Conservation (phyloP, 805 yeast genomes). For the Candida vaughaniae region DNA sequence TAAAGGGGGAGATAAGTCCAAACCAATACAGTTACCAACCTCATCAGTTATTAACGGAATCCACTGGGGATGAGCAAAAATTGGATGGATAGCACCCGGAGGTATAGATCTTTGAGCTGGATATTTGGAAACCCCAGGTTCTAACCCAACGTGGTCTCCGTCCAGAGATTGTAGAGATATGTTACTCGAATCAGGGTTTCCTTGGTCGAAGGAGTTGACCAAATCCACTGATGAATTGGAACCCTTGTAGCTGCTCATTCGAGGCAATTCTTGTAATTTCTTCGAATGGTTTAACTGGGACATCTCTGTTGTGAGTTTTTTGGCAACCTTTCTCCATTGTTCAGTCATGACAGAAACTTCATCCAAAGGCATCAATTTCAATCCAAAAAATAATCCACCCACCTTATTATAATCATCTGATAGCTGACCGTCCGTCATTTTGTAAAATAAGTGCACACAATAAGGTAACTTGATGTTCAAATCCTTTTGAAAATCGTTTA, state of each 20-base stretch:
- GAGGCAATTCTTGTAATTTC: constrained; percentile 20
- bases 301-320: constrained; percentile 28
- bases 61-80: constrained; percentile 91
- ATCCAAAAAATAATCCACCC: constrained; percentile 74
- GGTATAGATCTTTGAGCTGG: constrained; percentile 63
- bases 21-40: constrained; percentile 87
- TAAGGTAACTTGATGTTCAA: constrained; percentile 71
- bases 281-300: constrained; percentile 19
- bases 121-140: constrained; percentile 1
- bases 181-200: constrained; percentile 5
- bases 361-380: constrained; percentile 77
- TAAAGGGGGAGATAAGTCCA: constrained; percentile 71
- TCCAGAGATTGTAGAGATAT: constrained; percentile 2
- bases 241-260: constrained; percentile 11
- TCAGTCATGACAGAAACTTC: constrained; percentile 76
- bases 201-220: neutral
- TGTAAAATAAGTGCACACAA: constrained; percentile 76
- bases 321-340: constrained; percentile 79
- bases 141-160: neutral
- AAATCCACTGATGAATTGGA: constrained; percentile 9
- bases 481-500: constrained; percentile 81
- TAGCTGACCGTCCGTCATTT: constrained; percentile 89
- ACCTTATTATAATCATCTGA: constrained; percentile 71
- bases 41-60: constrained; percentile 86
- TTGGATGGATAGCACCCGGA: constrained; percentile 65